Conservation (phyloP, 2,329 filamentous ascomycete species). For the Lachnellula hyalina region DNA sequence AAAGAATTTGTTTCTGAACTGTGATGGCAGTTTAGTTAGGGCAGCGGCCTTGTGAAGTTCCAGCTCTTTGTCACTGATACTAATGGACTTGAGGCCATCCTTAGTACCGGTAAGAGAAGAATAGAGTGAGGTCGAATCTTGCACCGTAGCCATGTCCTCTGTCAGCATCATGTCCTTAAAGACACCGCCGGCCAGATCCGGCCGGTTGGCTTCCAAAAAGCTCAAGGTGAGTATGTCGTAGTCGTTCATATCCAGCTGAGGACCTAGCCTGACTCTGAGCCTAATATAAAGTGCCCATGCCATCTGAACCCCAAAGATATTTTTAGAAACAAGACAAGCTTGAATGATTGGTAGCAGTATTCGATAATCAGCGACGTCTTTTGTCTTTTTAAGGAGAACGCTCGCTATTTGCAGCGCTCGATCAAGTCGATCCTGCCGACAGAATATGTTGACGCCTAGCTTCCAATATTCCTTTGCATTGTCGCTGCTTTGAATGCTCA, state of each 20-base stretch:
- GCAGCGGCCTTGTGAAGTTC: slow-evolving; percentile 5
- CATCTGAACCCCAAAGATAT: slow-evolving; percentile 43
- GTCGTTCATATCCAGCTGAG: slow-evolving; percentile 62
- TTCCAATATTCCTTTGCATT: slow-evolving; percentile 49
- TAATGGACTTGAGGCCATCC: slow-evolving; percentile 13
- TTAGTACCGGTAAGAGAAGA: slow-evolving; percentile 4
- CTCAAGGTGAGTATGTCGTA: slow-evolving; percentile 70
- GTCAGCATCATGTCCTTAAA: slow-evolving; percentile 82
- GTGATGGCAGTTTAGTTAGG: slow-evolving; percentile 46
- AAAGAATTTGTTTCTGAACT: slow-evolving; percentile 69
- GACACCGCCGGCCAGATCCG: slow-evolving; percentile 64
- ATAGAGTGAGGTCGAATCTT: slow-evolving; percentile 25
- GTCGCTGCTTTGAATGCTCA: slow-evolving; percentile 31
- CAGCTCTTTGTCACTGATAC: slow-evolving; percentile 30
- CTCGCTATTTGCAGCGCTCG: slow-evolving; percentile 53
- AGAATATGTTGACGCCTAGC: slow-evolving; percentile 61
- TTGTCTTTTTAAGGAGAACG: slow-evolving; percentile 42
- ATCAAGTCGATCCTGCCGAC: slow-evolving; percentile 50
- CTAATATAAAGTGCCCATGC: slow-evolving; percentile 65
- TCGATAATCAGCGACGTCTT: slow-evolving; percentile 45
- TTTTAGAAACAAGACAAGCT: slow-evolving; percentile 48
- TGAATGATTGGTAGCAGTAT: slow-evolving; percentile 65
- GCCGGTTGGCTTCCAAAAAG: slow-evolving; percentile 61
- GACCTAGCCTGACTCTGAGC: slow-evolving; percentile 55
- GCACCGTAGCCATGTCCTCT: neutral